Conservation (phyloP, 345 rosid genomes). For the Abelmoschus esculentus region DNA sequence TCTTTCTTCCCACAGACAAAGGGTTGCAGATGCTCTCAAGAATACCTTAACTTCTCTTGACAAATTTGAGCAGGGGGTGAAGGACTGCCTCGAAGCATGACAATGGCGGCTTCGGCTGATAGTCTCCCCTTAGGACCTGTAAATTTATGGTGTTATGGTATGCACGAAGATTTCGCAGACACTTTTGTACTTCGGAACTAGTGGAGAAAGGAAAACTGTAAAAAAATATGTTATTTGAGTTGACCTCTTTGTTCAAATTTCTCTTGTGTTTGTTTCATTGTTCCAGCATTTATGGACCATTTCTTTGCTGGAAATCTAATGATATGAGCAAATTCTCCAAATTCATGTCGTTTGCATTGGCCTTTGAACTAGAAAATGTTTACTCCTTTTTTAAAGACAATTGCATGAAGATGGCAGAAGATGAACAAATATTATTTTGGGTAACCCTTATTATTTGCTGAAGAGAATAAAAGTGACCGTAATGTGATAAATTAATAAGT, state of each 20-base stretch:
- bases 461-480: no score
- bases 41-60: slow-evolving; percentile 45
- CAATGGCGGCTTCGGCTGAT: neutral
- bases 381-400: neutral
- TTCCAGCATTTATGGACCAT: neutral
- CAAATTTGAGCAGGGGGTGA: slow-evolving; percentile 52
- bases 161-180: slow-evolving; percentile 13
- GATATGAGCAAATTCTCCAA: neutral
- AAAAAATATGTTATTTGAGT: neutral
- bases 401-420: neutral
- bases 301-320: neutral
- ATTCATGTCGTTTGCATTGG: neutral
- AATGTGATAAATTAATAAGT: no score
- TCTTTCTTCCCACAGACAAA: slow-evolving; percentile 29
- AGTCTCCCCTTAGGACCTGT: neutral
- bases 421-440: no score
- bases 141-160: slow-evolving; percentile 5
- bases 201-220: neutral
- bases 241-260: neutral
- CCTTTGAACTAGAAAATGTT: neutral
- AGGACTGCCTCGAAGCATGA: slow-evolving; percentile 55
- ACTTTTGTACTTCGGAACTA: neutral
- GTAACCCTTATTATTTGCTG: no score
- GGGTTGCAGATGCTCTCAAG: slow-evolving; percentile 41
- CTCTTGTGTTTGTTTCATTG: neutral